Percentiles rank a stretch among this genome's conserved stretches.
Conservation (phyloP, 2,329 filamentous ascomycete species). For the Neonectria ditissima region DNA sequence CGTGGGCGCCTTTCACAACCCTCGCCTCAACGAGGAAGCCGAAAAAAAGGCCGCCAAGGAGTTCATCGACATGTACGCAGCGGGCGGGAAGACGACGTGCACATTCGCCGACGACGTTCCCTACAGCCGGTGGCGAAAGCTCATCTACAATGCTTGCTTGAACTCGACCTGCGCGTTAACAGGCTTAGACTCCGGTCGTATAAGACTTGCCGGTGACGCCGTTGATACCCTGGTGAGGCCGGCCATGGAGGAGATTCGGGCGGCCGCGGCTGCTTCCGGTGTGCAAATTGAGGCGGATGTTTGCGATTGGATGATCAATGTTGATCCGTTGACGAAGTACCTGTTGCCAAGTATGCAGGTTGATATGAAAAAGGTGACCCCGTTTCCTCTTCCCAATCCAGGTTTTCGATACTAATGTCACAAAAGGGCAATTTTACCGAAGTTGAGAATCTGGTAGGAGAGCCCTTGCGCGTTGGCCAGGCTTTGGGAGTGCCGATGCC, state of each 20-base stretch:
- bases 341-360: conserved; percentile 11
- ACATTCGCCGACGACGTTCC: conserved; percentile 2
- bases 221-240: not conserved
- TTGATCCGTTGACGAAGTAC: not conserved
- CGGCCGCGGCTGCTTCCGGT: not conserved
- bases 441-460: conserved; percentile 11
- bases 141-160: conserved; percentile 12
- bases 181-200: conserved; percentile 5
- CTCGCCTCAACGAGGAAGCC: not conserved
- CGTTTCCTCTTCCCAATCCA: not conserved
- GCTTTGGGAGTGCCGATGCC: conserved; percentile 11
- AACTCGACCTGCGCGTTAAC: conserved; percentile 4
- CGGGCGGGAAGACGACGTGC: conserved; percentile 2
- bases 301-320: not conserved
- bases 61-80: conserved; percentile 7
- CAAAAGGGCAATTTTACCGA: conserved; percentile 5
- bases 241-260: conserved; percentile 11
- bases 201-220: conserved; percentile 1
- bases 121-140: conserved; percentile 13
- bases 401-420: not conserved
- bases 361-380: conserved; percentile 1
- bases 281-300: not conserved
- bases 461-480: conserved; percentile 4
- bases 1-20: conserved; percentile 12
- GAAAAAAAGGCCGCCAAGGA: not conserved